Conservation (phyloP, 2,329 filamentous ascomycete genomes). For the Alternaria solani region DNA sequence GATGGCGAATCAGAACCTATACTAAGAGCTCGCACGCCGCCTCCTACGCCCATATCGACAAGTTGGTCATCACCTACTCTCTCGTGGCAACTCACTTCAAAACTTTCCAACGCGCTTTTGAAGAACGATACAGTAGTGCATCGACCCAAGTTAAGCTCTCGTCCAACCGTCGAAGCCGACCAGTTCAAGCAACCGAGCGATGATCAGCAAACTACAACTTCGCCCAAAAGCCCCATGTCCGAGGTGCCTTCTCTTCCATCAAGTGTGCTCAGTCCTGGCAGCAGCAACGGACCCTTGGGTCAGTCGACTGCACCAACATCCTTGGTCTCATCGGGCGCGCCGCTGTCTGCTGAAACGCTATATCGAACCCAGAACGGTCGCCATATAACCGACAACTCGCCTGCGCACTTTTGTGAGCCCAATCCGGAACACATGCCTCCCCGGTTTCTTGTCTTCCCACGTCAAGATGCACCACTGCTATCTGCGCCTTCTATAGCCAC, state of each 20-base stretch:
- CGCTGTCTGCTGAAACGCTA: constrained; percentile 40
- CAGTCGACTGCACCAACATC: constrained; percentile 49
- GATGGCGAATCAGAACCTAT: constrained; percentile 48
- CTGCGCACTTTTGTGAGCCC: constrained; percentile 25
- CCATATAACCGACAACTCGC: constrained; percentile 23
- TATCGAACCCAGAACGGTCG: constrained; percentile 31
- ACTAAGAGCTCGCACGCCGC: constrained; percentile 18
- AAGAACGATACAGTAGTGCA: constrained; percentile 45
- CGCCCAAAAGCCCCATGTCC: constrained; percentile 18
- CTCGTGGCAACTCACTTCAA: constrained; percentile 35
- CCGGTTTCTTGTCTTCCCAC: constrained; percentile 43
- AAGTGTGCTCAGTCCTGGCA: constrained; percentile 33
- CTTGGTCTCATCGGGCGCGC: constrained; percentile 42
- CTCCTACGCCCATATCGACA: constrained; percentile 25
- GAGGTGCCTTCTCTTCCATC: constrained; percentile 37
- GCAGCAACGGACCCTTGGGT: constrained; percentile 38
- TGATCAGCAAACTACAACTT: constrained; percentile 5
- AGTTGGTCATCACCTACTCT: constrained; percentile 44
- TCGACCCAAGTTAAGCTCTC: constrained; percentile 38
- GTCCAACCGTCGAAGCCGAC: constrained; percentile 35
- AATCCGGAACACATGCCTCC: constrained; percentile 23
- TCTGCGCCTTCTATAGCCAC: constrained; percentile 61
- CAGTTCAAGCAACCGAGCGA: constrained; percentile 17
- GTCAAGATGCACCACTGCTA: constrained; percentile 43
- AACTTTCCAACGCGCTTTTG: constrained; percentile 37